Conservation (phyloP, 495 filamentous ascomycete genomes). For the Neurospora sp. region DNA sequence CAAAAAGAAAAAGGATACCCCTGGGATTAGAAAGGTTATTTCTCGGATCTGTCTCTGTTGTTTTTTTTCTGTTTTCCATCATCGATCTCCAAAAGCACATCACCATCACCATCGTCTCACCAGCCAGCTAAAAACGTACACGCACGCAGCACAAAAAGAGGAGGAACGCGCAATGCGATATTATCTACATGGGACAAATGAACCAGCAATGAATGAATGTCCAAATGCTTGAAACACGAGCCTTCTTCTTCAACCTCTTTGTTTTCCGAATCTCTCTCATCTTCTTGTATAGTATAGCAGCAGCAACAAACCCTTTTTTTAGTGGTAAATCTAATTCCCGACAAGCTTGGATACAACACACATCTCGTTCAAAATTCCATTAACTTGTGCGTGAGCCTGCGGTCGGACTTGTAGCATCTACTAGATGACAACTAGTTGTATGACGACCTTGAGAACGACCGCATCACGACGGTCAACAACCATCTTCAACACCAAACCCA, state of each 20-base stretch:
- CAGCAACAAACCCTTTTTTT: neutral
- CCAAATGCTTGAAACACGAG: neutral
- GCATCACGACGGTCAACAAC: neutral
- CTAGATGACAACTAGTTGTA: neutral
- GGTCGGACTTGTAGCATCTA: neutral
- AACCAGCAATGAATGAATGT: slow-evolving; percentile 1
- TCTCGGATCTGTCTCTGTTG: neutral
- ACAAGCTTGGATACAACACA: neutral
- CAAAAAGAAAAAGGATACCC: neutral
- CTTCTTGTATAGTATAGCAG: neutral
- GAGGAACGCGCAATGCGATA: neutral
- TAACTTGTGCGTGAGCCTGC: neutral
- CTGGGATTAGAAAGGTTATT: neutral
- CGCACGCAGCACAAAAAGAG: neutral
- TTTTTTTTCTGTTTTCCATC: neutral
- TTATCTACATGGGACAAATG: neutral
- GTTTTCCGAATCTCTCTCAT: neutral
- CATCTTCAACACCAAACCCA: neutral
- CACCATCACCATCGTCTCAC: neutral
- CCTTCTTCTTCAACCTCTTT: neutral
- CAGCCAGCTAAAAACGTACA: neutral
- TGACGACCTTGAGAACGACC: neutral
- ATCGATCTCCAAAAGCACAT: neutral
- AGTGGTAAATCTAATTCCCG: neutral
- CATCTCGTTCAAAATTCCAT: neutral